A percentile compares a stretch with the other conserved stretches of the same genome.
Evolutionary conservation across 1,284 basidiomycete species (phyloP).

Genomic region (Ustilago shanxiensis): DNA sequence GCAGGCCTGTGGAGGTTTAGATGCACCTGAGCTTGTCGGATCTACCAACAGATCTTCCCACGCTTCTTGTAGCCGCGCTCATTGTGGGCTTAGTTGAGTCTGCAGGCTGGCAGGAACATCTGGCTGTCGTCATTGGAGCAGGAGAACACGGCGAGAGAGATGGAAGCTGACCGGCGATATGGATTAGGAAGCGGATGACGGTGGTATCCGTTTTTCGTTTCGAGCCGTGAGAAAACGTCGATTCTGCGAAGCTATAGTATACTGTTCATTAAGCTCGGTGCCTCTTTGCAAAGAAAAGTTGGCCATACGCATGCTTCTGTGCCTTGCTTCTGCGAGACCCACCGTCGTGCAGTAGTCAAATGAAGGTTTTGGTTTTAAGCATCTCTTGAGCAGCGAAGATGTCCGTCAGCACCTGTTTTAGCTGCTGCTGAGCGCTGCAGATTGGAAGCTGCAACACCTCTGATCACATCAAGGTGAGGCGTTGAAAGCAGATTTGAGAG

Average conservation of each 20-base stretch:
- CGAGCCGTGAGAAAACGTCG: slow-evolving; percentile 16
- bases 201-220: slow-evolving; percentile 16
- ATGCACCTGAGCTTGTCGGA: not conserved
- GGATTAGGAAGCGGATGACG: not conserved
- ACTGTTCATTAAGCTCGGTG: not conserved
- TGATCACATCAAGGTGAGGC: not conserved
- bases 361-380: slow-evolving; percentile 12
- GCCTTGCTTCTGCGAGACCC: slow-evolving; percentile 4
- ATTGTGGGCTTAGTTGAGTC: slow-evolving; percentile 2
- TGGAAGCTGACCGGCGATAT: slow-evolving; percentile 12
- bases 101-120: not conserved
- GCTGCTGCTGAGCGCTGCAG: not conserved
- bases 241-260: not conserved
- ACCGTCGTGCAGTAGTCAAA: not conserved
- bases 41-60: slow-evolving; percentile 21
- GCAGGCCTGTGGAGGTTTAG: not conserved
- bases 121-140: not conserved
- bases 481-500: no score
- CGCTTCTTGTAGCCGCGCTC: slow-evolving; percentile 11
- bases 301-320: not conserved
- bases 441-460: not conserved
- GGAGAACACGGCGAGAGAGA: not conserved
- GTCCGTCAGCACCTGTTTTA: not conserved
- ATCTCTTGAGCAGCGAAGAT: not conserved
- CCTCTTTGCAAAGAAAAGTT: not conserved